Conservation (phyloP, 2,329 filamentous ascomycete genomes). For the Talaromyces sp. region DNA sequence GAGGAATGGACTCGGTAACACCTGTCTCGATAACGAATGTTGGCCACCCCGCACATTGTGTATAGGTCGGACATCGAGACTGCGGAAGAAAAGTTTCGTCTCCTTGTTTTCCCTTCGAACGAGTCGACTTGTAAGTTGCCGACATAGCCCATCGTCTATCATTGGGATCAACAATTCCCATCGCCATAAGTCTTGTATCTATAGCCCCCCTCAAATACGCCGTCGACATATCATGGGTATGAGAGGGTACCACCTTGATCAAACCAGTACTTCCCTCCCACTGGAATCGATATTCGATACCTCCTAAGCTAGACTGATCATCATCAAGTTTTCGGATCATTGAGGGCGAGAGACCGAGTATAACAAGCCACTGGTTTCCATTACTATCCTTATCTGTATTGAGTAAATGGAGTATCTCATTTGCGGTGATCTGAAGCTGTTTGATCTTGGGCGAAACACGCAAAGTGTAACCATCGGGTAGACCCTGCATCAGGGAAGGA, state of each 20-base stretch:
- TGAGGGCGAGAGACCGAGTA: neutral
- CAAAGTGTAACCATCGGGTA: neutral
- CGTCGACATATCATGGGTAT: neutral
- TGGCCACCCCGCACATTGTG: neutral
- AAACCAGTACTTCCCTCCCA: neutral
- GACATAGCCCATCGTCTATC: neutral
- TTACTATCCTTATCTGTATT: neutral
- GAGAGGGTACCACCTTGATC: neutral
- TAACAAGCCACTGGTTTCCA: neutral
- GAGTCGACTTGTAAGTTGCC: neutral
- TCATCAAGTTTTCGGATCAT: neutral
- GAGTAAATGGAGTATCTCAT: neutral
- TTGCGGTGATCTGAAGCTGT: neutral
- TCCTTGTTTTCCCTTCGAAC: neutral
- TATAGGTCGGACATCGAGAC: neutral
- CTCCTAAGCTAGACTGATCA: neutral
- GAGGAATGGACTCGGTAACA: neutral
- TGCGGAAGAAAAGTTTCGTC: neutral
- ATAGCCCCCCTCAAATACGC: neutral
- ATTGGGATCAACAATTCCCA: neutral
- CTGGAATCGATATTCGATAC: neutral
- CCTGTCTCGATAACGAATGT: neutral
- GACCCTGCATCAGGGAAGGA: neutral
- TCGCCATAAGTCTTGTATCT: neutral
- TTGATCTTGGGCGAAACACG: neutral